These are phyloP conservation scores for Catharanthus roseus DNA, from an alignment of 257 asterid genomes.

Conservation along the genomic window DNA sequence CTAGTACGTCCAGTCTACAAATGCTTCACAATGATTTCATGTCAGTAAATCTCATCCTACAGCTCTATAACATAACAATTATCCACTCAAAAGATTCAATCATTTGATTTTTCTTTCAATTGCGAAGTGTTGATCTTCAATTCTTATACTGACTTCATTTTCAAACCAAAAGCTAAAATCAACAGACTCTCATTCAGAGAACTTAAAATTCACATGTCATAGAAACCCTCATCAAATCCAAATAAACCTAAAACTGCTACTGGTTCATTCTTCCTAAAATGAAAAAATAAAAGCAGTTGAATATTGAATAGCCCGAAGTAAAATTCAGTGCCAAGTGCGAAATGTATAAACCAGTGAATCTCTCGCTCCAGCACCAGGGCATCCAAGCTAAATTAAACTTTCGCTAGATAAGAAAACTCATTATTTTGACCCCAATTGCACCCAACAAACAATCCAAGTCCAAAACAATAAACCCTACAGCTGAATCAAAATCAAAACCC, in stretches of 20 bases:
- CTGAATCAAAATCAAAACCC: constrained; percentile 39
- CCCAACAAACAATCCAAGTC: not conserved
- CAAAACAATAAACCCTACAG: constrained; percentile 20
- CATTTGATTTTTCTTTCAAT: not conserved
- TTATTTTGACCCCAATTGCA: not conserved
- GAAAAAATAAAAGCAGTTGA: no score
- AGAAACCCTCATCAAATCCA: not conserved
- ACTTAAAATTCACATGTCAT: not conserved
- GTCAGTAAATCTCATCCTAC: not conserved
- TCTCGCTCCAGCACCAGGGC: not conserved
- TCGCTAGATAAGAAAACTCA: not conserved
- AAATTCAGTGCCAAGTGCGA: not conserved
- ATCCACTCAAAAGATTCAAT: not conserved
- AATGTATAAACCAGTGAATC: not conserved
- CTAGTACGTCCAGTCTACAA: constrained; percentile 19
- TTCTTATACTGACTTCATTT: not conserved
- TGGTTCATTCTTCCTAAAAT: not conserved
- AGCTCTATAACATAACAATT: not conserved
- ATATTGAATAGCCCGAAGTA: not conserved
- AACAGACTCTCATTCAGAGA: not conserved
- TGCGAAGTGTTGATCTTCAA: not conserved
- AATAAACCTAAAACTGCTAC: not conserved
- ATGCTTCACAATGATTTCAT: constrained; percentile 16
- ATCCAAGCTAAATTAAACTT: not conserved
- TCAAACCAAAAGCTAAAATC: not conserved